phyloP scores from a whole-genome alignment of 352 stramenopile species.

The Peronospora farinosa region DNA sequence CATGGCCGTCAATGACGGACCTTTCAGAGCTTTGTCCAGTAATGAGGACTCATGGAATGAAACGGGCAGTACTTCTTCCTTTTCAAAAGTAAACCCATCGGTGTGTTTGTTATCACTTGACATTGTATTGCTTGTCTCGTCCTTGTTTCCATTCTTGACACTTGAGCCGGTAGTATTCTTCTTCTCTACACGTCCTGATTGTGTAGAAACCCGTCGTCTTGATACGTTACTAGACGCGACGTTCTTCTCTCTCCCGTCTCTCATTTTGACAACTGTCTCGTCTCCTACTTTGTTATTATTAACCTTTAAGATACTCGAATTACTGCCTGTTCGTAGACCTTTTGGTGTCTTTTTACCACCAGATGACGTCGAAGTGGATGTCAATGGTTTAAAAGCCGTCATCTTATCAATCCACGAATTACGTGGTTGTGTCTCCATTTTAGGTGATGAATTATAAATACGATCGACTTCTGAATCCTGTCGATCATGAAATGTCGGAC shows the following conservation, averaged over 20 bases:
- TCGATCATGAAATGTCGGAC: conserved; percentile 83
- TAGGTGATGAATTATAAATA: conserved; percentile 87
- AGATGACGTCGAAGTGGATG: conserved; percentile 4
- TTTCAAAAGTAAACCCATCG: conserved; percentile 63
- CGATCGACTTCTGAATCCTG: conserved; percentile 87
- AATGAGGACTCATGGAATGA: conserved; percentile 65
- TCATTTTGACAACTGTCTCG: conserved; percentile 12
- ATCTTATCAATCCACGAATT: conserved; percentile 88
- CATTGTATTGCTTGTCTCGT: background rate
- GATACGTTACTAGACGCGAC: conserved; percentile 16
- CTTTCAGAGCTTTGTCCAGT: conserved; percentile 74
- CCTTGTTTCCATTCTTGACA: conserved; percentile 17
- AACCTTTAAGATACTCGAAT: conserved; percentile 2
- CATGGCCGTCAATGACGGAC: conserved; percentile 33
- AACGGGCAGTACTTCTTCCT: conserved; percentile 55
- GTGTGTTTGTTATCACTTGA: conserved; percentile 23
- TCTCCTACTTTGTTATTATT: conserved; percentile 14
- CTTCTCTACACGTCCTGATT: conserved; percentile 22
- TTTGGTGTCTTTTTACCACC: conserved; percentile 47
- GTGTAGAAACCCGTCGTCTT: conserved; percentile 26
- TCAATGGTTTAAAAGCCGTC: conserved; percentile 60
- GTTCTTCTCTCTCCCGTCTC: conserved; percentile 25
- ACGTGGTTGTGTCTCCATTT: conserved; percentile 80
- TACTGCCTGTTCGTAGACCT: conserved; percentile 25
- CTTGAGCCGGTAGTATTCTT: conserved; percentile 15